Evolutionary conservation across 805 yeast species (phyloP), one percentile per base, ranked within the genome.

Genomic region (Metschnikowia vanudenii): DNA sequence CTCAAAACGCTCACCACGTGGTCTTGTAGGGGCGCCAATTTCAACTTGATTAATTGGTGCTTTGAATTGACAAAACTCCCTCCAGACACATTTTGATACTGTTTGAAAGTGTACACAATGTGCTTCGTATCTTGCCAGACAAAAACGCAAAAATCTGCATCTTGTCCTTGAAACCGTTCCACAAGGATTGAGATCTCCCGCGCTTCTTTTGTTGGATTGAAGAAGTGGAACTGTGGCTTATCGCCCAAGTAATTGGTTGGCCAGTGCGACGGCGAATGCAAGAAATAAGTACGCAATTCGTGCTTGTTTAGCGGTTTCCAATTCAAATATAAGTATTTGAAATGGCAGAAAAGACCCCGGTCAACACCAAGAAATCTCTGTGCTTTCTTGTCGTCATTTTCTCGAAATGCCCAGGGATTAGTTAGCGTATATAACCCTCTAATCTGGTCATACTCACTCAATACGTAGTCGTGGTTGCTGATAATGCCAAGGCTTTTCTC

Each of bases 381-480:
- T 16, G 38, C 46, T 34, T 68, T 52, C 20, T 50, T 51, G 13
- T 50, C 47, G 7, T 48, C 47, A 12, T 41, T 39, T 16, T 56
- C 48, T 12, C 47, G 36, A 16, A 32, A 37, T 12, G 38, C 34
- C 77, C 76, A 72, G 5, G 76, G 75, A 42, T 72, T 72, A 39
- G 63, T 67, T 17, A 71, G 28, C 6, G 43, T 32, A 18, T 39
- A 36, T 4, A 37, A 19, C 8, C 31, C 33, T 2, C 13, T 12
- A 5, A n/a, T 34, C 8, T 20, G 36, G 36, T 51, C 50, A 29
- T 37, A 45, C 4, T 37, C 43, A 2, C 74, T 47, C 0, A 88
- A 66, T 0, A 86, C 73, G 59, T 88, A 89, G 62, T 89, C 96
- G 63, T 89, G 96, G 31, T 76, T 69, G 3, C 82, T 65, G 1